Evolutionary conservation across 2,329 filamentous ascomycete species (phyloP).

Genomic region (Trichoderma citrinoviride): DNA sequence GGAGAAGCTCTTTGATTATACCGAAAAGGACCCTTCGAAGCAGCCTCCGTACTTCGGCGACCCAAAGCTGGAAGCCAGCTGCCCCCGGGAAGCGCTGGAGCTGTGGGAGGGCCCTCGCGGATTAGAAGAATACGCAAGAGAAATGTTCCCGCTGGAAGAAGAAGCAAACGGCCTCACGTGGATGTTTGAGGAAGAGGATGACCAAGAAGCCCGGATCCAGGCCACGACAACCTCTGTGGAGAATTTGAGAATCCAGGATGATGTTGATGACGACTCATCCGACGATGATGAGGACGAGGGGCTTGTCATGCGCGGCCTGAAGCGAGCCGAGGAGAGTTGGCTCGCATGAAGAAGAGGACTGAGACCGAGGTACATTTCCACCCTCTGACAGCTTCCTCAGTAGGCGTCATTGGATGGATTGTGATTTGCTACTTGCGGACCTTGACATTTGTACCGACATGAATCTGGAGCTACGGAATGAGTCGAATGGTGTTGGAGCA

Average conservation of each 20-base stretch:
- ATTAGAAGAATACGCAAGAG: conserved; percentile 89
- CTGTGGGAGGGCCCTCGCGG: conserved; percentile 91
- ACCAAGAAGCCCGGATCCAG: conserved; percentile 38
- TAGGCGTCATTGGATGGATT: not conserved
- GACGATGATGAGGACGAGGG: conserved; percentile 58
- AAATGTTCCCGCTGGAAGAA: conserved; percentile 93
- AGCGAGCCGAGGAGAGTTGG: conserved; percentile 60
- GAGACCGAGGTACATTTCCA: not conserved
- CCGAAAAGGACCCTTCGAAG: conserved; percentile 50
- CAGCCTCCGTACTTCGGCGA: conserved; percentile 66
- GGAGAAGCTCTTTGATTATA: conserved; percentile 56
- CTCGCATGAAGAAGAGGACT: conserved; percentile 44
- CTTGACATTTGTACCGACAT: conserved; percentile 11
- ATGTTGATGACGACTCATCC: conserved; percentile 38
- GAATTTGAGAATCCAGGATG: conserved; percentile 42
- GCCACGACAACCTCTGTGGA: conserved; percentile 38
- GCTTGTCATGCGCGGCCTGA: conserved; percentile 55
- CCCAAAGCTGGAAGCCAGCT: conserved; percentile 55
- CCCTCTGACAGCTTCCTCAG: not conserved
- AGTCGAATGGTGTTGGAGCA: conserved; percentile 9
- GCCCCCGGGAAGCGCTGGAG: conserved; percentile 71
- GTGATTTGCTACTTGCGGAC: conserved; percentile 15
- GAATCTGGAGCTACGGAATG: conserved; percentile 1
- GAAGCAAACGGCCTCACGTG: conserved; percentile 89
- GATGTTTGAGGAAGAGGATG: conserved; percentile 66